phyloP scores from a whole-genome alignment of 2,329 filamentous ascomycete genomes.

The Stachybotrys chlorohalonatus region DNA sequence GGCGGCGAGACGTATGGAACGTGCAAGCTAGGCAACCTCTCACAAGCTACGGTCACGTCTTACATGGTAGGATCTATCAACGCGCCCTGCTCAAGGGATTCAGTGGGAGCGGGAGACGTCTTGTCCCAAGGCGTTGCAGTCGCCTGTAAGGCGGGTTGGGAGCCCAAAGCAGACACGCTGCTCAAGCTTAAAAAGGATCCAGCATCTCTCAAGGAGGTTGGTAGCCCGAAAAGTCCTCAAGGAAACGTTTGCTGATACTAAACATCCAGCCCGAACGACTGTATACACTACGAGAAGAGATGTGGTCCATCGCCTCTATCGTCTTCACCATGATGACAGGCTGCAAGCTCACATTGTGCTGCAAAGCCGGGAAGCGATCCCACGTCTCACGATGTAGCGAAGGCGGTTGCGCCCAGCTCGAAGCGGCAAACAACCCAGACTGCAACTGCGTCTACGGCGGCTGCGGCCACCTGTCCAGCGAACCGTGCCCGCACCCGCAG shows the following conservation, averaged over 20 bases:
- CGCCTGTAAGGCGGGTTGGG: constrained; percentile 7
- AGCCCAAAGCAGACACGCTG: constrained; percentile 3
- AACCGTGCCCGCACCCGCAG: constrained; percentile 4
- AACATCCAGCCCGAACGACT: constrained; percentile 15
- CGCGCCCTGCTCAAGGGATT: background rate
- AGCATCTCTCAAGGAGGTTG: constrained; percentile 2
- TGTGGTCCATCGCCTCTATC: constrained; percentile 26
- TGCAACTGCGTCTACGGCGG: constrained; percentile 14
- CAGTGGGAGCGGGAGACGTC: background rate
- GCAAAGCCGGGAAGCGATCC: constrained; percentile 12
- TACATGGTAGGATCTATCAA: constrained; percentile 10
- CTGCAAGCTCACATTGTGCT: constrained; percentile 4
- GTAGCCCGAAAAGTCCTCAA: background rate
- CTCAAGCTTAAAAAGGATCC: constrained; percentile 4
- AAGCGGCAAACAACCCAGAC: constrained; percentile 2
- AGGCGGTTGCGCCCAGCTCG: constrained; percentile 16
- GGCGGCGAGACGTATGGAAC: constrained; percentile 40
- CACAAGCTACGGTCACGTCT: constrained; percentile 28
- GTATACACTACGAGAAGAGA: constrained; percentile 27
- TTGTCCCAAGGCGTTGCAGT: constrained; percentile 5
- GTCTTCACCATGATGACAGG: constrained; percentile 34
- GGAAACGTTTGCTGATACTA: background rate
- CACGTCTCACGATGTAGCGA: constrained; percentile 18
- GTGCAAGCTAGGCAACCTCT: constrained; percentile 44
- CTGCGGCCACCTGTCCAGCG: constrained; percentile 9